Conservation (phyloP, 192 early-diverging fungal species). For the Coemansia reversa region DNA sequence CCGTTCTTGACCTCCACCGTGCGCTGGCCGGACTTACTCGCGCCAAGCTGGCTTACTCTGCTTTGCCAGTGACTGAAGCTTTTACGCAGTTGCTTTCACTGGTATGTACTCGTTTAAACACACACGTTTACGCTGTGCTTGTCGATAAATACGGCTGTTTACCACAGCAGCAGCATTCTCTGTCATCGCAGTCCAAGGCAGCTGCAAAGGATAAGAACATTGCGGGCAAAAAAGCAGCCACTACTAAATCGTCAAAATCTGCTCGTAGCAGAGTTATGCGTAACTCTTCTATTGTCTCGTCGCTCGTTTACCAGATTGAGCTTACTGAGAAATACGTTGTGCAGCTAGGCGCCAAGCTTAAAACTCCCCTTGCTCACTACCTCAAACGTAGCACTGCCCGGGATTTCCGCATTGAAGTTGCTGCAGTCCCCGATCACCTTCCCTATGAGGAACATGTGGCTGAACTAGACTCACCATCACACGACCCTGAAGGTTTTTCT, state of each 20-base stretch:
- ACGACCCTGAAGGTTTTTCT: background rate
- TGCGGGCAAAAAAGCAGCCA: constrained; percentile 1
- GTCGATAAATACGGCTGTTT: constrained; percentile 22
- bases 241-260: background rate
- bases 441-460: background rate
- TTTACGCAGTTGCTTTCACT: constrained; percentile 31
- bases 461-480: background rate
- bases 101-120: constrained; percentile 34
- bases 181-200: background rate
- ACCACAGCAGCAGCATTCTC: background rate
- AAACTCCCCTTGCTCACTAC: constrained; percentile 71
- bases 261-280: constrained; percentile 60
- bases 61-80: constrained; percentile 37
- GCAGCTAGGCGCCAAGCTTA: constrained; percentile 67
- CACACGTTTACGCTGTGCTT: constrained; percentile 20
- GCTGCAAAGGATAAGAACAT: constrained; percentile 9
- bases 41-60: constrained; percentile 12
- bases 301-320: constrained; percentile 71
- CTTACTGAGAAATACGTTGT: constrained; percentile 74
- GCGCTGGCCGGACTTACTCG: constrained; percentile 25
- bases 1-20: constrained; percentile 34
- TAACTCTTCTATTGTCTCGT: constrained; percentile 73
- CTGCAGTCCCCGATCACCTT: constrained; percentile 29
- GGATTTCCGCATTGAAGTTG: constrained; percentile 71
- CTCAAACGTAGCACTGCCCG: constrained; percentile 75